Evolutionary conservation across 2,329 filamentous ascomycete species (phyloP), one percentile per base, ranked within the genome.

Genomic region (Alternaria novae-zelandiae): DNA sequence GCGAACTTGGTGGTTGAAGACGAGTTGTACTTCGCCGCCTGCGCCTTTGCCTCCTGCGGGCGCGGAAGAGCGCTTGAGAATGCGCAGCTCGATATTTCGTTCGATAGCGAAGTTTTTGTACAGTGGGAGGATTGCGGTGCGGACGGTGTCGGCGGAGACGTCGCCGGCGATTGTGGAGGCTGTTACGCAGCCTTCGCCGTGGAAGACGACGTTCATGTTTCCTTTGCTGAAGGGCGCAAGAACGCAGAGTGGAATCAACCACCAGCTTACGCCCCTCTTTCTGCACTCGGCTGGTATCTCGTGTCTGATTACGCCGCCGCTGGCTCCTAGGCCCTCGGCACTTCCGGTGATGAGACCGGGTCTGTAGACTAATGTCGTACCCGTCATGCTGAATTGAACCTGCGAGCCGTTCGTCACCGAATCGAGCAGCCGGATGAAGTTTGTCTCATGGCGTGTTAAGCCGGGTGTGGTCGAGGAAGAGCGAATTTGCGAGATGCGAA

Each of bases 361-460:
- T 69, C 92, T 91, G 82, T 96, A 99, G 41, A 94, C 90, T 59
- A 99, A 88, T 1, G 93, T 94, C 0, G 96, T 98, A 77, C 96
- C 96, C 2, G 94, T 97, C 83, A 97, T 96, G 11, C 94, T 97
- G 72, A 99, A 97, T 76, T 97, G 94, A 83, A 98, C 93, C 59
- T 91, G 90, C 61, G 92, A 92, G 82, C 96, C 96, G 85, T 99
- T 99, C 76, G 96, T 99, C 74, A 99, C 87, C 70, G 93, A 88
- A 81, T 98, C 96, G 76, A 99, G 90, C 17, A 99, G 91, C 61
- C 96, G 94, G 30, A 99, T 87, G 81, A 99, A 95, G 50, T 96
- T 98, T 74, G 98, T 90, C 82, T 99, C 96, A 83, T 97, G 91
- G 53, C 93, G 90, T 57, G 93, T 91, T 58, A 99, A 91, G 74